Evolutionary conservation across 2,329 filamentous ascomycete genomes (phyloP).

Genomic region (Cordyceps sp.): DNA sequence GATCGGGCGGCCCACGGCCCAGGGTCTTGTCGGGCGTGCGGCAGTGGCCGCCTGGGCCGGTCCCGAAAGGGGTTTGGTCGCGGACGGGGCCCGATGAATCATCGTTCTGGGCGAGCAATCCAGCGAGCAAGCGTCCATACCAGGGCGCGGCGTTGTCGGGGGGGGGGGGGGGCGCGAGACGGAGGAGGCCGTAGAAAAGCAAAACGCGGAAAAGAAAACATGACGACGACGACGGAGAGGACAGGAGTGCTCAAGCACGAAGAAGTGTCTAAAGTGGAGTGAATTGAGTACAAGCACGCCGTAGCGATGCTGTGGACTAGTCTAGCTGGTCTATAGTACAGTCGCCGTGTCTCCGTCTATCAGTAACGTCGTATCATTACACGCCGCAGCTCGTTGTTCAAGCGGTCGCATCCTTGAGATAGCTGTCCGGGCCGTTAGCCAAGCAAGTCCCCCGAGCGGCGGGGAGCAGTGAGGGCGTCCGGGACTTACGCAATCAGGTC

Average conservation of each 20-base stretch:
- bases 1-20: too few species aligned
- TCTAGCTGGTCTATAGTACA: slow-evolving; percentile 23
- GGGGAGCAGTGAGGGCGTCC: not conserved
- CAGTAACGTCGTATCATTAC: slow-evolving; percentile 17
- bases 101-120: too few species aligned
- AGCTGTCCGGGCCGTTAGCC: slow-evolving; percentile 26
- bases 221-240: not conserved
- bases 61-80: too few species aligned
- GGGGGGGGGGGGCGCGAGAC: too few species aligned
- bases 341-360: slow-evolving; percentile 21
- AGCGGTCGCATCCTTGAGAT: slow-evolving; percentile 52
- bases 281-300: slow-evolving; percentile 15
- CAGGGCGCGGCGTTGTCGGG: too few species aligned
- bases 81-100: too few species aligned
- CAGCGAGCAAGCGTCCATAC: too few species aligned
- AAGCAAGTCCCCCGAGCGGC: not conserved
- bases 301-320: slow-evolving; percentile 11
- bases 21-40: too few species aligned
- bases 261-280: slow-evolving; percentile 13
- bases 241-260: not conserved
- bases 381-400: slow-evolving; percentile 25
- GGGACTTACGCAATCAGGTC: slow-evolving; percentile 91
- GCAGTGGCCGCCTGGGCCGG: too few species aligned
- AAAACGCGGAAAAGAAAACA: too few species aligned
- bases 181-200: too few species aligned